Percentiles rank a stretch among this genome's conserved stretches.
phyloP scores from a whole-genome alignment of 768 basidiomycete genomes.

The Phaeotremella fagi region DNA sequence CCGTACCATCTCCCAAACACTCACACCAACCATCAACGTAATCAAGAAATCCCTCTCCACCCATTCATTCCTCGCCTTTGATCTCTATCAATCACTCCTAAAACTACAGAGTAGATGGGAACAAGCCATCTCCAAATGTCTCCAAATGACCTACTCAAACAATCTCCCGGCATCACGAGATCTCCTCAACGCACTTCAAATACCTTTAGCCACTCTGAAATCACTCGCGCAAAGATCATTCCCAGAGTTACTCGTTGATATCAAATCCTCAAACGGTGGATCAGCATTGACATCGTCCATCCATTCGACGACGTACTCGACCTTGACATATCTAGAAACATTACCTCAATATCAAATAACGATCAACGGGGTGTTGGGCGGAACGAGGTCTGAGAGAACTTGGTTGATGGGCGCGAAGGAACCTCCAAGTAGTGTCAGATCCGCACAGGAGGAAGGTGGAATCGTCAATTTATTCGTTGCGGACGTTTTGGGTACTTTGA shows the following conservation, averaged over 20 bases:
- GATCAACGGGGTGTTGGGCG: slow-evolving; percentile 30
- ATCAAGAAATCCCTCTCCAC: slow-evolving; percentile 39
- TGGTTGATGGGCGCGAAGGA: slow-evolving; percentile 47
- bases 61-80: slow-evolving; percentile 40
- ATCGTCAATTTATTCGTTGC: slow-evolving; percentile 42
- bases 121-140: slow-evolving; percentile 21
- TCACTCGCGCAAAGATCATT: slow-evolving; percentile 33
- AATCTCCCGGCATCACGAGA: slow-evolving; percentile 11
- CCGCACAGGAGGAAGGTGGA: slow-evolving; percentile 36
- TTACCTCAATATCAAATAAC: slow-evolving; percentile 33
- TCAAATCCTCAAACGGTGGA: slow-evolving; percentile 15
- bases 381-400: slow-evolving; percentile 41
- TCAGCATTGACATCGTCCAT: slow-evolving; percentile 20
- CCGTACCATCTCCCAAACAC: slow-evolving; percentile 9
- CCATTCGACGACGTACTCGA: slow-evolving; percentile 38
- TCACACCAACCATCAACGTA: slow-evolving; percentile 25
- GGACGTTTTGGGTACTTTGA: slow-evolving; percentile 40
- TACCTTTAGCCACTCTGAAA: slow-evolving; percentile 21
- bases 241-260: slow-evolving; percentile 46
- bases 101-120: slow-evolving; percentile 29
- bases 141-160: slow-evolving; percentile 15
- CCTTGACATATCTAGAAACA: slow-evolving; percentile 39
- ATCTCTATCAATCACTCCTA: slow-evolving; percentile 35
- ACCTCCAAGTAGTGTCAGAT: slow-evolving; percentile 23
- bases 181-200: slow-evolving; percentile 6